Conservation (phyloP, 225 moss, liverwort and hornwort genomes). For the Marchantia polymorpha region DNA sequence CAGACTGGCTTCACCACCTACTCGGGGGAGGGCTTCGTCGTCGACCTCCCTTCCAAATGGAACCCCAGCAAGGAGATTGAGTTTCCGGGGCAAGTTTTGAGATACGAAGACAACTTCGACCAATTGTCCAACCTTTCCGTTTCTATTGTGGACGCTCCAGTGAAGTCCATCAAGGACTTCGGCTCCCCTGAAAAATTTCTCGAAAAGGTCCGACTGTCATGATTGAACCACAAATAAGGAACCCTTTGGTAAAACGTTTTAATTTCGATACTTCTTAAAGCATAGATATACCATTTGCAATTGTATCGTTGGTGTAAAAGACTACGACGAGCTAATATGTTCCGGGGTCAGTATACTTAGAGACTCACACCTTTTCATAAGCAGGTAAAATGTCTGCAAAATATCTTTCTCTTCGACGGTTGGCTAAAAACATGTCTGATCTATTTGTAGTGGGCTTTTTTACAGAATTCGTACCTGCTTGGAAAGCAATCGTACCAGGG, state of each 20-base stretch:
- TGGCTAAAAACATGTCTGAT: background rate
- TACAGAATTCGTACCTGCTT: slow-evolving; percentile 69
- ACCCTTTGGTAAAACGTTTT: too few species aligned
- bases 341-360: too few species aligned
- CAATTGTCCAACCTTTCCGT: slow-evolving; percentile 56
- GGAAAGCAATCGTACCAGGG: slow-evolving; percentile 78
- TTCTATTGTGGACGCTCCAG: slow-evolving; percentile 55
- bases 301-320: too few species aligned
- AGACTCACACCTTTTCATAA: too few species aligned
- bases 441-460: background rate
- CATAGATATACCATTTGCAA: too few species aligned
- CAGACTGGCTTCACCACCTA: slow-evolving; percentile 57
- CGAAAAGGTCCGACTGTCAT: slow-evolving; percentile 44
- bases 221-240: too few species aligned
- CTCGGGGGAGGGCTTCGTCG: slow-evolving; percentile 52
- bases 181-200: slow-evolving; percentile 77
- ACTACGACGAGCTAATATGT: too few species aligned
- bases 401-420: background rate
- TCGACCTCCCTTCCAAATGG: slow-evolving; percentile 80
- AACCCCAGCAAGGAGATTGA: slow-evolving; percentile 92
- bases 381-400: too few species aligned
- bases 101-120: slow-evolving; percentile 93
- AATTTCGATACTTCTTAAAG: too few species aligned
- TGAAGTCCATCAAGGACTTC: slow-evolving; percentile 73
- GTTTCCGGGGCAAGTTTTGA: slow-evolving; percentile 81